Percentiles rank a stretch among this genome's conserved stretches.
Conservation (phyloP, 805 yeast genomes). For the Wickerhamiella spandovensis region DNA sequence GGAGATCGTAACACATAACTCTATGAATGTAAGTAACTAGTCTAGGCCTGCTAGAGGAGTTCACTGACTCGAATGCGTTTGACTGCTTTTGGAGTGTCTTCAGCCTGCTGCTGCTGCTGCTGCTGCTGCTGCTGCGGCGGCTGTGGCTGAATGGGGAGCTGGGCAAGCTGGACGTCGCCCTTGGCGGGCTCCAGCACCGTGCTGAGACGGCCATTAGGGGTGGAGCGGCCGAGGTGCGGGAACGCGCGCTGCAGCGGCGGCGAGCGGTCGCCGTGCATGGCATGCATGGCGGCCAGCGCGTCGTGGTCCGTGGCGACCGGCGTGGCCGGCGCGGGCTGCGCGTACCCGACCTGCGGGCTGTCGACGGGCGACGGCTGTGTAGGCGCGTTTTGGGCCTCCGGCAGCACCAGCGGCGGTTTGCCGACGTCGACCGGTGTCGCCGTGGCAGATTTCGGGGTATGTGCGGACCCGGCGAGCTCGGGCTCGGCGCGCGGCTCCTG, state of each 20-base stretch:
- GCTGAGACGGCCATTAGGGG: background rate
- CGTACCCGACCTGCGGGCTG: background rate
- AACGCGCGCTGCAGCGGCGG: background rate
- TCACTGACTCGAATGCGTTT: slow-evolving; percentile 13
- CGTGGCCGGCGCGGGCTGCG: background rate
- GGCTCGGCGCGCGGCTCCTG: background rate
- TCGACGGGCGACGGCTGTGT: background rate
- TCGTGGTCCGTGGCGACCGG: no score
- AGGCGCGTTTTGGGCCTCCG: no score
- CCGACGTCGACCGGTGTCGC: background rate
- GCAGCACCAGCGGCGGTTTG: background rate
- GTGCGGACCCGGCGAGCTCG: background rate
- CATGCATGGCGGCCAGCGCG: no score
- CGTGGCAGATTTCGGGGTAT: background rate
- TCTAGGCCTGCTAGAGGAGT: slow-evolving; percentile 3
- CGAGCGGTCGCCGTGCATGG: no score
- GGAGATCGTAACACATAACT: background rate
- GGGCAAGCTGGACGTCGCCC: background rate
- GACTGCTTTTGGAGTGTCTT: background rate
- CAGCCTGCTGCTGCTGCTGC: background rate
- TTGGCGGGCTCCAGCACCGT: background rate
- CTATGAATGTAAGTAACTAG: background rate
- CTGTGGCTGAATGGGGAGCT: background rate
- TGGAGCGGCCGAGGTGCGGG: background rate
- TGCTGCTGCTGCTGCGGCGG: background rate